Conservation (phyloP, 2,329 filamentous ascomycete genomes). For the Xylaria sp. region DNA sequence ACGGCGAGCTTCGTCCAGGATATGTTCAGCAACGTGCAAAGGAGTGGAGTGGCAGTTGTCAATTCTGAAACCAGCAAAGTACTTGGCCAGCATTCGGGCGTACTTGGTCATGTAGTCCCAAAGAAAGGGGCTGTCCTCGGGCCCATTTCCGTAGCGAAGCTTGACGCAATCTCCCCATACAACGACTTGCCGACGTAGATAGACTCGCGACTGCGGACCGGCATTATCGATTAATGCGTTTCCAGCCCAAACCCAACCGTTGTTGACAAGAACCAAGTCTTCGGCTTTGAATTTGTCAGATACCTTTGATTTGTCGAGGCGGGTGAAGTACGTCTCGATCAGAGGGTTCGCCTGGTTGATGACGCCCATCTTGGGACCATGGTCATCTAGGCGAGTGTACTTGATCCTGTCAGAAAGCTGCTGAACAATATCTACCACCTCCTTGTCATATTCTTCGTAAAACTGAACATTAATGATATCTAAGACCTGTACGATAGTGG, state of each 20-base stretch:
- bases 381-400: conserved; percentile 85
- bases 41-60: conserved; percentile 98
- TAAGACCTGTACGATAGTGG: conserved; percentile 58
- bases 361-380: conserved; percentile 80
- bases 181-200: conserved; percentile 91
- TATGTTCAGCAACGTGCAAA: conserved; percentile 87
- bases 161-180: conserved; percentile 99
- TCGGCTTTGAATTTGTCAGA: conserved; percentile 72
- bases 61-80: conserved; percentile 92
- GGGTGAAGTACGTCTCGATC: conserved; percentile 92
- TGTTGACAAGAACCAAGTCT: conserved; percentile 82
- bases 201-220: conserved; percentile 82
- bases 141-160: conserved; percentile 76
- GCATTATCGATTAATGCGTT: conserved; percentile 93
- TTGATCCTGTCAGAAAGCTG: conserved; percentile 93
- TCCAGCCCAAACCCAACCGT: conserved; percentile 98
- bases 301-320: conserved; percentile 70
- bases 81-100: conserved; percentile 84
- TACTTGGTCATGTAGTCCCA: conserved; percentile 97
- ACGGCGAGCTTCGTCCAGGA: conserved; percentile 86
- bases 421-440: conserved; percentile 76
- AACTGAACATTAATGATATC: conserved; percentile 82
- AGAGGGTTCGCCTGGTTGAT: conserved; percentile 74
- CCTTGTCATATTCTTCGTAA: conserved; percentile 87
- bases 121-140: conserved; percentile 82